phyloP scores from a whole-genome alignment of 257 asterid genomes.

The Nicotiana benthamiana region DNA sequence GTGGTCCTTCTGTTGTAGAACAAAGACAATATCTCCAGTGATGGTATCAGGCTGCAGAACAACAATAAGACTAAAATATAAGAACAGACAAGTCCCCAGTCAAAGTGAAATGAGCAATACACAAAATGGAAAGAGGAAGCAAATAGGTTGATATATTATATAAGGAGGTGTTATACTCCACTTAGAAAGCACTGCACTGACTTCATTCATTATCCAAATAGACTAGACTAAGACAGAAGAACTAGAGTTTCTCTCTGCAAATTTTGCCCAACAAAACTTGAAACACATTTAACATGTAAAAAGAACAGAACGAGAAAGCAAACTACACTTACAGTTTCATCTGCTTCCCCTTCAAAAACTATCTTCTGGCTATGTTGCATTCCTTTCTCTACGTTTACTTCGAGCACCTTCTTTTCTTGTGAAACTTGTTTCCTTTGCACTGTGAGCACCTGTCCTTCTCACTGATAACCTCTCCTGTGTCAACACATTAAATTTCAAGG shows the following conservation, averaged over 20 bases:
- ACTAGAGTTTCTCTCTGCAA: too few species aligned
- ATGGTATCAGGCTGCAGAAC: constrained; percentile 31
- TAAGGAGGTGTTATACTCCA: neutral
- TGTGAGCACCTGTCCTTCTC: constrained; percentile 32
- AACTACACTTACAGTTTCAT: constrained; percentile 30
- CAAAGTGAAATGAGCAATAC: neutral
- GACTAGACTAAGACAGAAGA: too few species aligned
- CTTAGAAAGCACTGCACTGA: neutral
- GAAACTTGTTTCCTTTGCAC: constrained; percentile 34
- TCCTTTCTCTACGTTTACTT: constrained; percentile 38
- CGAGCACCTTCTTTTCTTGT: constrained; percentile 30
- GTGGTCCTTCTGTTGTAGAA: constrained; percentile 28
- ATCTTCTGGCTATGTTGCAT: constrained; percentile 32
- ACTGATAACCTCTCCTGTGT: constrained; percentile 32
- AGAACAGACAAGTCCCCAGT: neutral
- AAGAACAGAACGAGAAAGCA: neutral
- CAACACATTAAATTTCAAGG: neutral
- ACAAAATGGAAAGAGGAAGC: neutral
- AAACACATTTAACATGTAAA: neutral
- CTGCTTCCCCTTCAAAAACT: constrained; percentile 31
- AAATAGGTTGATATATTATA: neutral
- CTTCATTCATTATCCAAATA: neutral
- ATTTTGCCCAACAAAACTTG: neutral
- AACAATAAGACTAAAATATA: neutral
- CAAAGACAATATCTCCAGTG: constrained; percentile 19